These are phyloP conservation scores for Calophaca sinica DNA, from an alignment of 306 rosid genomes.

Conservation along the genomic window DNA sequence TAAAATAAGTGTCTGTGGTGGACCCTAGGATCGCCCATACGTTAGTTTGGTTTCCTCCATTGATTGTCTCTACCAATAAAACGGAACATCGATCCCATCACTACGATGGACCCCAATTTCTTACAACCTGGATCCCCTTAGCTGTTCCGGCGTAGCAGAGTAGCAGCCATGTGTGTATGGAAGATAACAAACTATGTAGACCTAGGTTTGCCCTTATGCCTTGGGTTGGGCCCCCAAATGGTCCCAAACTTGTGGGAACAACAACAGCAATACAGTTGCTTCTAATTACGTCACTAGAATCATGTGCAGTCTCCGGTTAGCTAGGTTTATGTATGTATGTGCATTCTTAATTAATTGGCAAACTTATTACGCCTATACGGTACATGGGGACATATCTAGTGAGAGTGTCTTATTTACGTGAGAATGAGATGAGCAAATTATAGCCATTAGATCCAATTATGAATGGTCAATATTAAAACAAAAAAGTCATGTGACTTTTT, in stretches of 20 bases:
- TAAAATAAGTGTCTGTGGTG: slow-evolving; percentile 35
- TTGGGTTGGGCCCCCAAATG: slow-evolving; percentile 41
- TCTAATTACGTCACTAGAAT: slow-evolving; percentile 15
- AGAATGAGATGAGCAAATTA: too few species aligned
- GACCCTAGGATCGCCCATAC: slow-evolving; percentile 39
- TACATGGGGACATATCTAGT: too few species aligned
- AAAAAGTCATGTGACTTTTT: too few species aligned
- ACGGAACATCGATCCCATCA: slow-evolving; percentile 42
- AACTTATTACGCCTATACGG: neutral
- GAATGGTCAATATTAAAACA: too few species aligned
- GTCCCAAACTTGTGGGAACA: slow-evolving; percentile 58
- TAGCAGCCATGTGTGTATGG: slow-evolving; percentile 47
- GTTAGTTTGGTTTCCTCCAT: slow-evolving; percentile 37
- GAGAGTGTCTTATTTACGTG: too few species aligned
- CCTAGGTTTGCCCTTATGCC: slow-evolving; percentile 42
- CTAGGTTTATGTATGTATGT: neutral
- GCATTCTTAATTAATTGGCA: neutral
- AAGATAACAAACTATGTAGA: slow-evolving; percentile 53
- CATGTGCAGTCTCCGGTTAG: slow-evolving; percentile 16
- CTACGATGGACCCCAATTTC: slow-evolving; percentile 44
- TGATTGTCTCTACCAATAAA: slow-evolving; percentile 50
- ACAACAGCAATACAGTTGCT: slow-evolving; percentile 17
- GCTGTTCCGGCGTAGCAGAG: slow-evolving; percentile 60
- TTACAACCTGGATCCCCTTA: slow-evolving; percentile 64
- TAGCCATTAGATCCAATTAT: too few species aligned